Conservation (phyloP, 2,329 filamentous ascomycete genomes). For the Aaosphaeria pasadenensis region DNA sequence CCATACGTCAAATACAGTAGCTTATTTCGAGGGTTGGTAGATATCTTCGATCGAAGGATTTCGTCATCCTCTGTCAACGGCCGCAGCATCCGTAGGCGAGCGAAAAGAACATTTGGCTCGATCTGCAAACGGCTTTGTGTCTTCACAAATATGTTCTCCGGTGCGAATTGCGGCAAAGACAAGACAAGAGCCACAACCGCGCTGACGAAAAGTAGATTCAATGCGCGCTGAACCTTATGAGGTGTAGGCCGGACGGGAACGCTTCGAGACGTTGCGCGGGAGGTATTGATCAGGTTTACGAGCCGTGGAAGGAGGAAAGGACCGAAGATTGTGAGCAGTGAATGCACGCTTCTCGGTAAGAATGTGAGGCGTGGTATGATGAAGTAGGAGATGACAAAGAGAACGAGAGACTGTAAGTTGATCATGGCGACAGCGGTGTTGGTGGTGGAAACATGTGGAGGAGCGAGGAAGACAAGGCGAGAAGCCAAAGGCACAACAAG, state of each 20-base stretch:
- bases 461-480: too few species aligned
- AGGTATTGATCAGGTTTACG: constrained; percentile 62
- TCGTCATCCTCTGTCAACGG: constrained; percentile 61
- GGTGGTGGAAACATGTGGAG: too few species aligned
- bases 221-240: constrained; percentile 51
- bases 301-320: constrained; percentile 68
- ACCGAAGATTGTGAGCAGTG: constrained; percentile 56
- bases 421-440: constrained; percentile 19
- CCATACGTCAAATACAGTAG: constrained; percentile 84
- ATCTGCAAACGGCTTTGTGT: constrained; percentile 83
- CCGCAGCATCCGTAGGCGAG: constrained; percentile 63
- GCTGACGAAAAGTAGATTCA: constrained; percentile 59
- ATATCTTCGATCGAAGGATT: constrained; percentile 63
- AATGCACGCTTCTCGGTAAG: constrained; percentile 29
- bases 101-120: constrained; percentile 80
- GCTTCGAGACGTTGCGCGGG: constrained; percentile 39
- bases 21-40: constrained; percentile 59
- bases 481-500: too few species aligned
- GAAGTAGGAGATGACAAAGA: constrained; percentile 32
- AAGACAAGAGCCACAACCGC: constrained; percentile 55
- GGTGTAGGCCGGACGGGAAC: constrained; percentile 57
- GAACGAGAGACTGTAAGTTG: constrained; percentile 28
- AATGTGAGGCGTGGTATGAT: constrained; percentile 37
- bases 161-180: constrained; percentile 65
- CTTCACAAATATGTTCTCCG: constrained; percentile 75